Conservation (phyloP, 768 basidiomycete species). For the Paxillus ammoniavirescens region DNA sequence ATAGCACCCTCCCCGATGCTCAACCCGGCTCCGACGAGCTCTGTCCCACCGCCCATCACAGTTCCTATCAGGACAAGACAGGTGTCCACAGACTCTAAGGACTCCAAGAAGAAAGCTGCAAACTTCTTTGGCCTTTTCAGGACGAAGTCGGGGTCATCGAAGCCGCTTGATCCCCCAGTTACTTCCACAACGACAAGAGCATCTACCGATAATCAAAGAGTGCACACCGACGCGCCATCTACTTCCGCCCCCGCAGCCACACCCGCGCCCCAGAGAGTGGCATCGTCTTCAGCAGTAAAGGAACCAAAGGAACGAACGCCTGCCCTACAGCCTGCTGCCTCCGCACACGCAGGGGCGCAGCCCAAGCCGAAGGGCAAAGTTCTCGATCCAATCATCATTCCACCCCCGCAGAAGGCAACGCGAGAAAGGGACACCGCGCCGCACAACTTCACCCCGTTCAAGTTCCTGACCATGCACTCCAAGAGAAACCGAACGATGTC, state of each 20-base stretch:
- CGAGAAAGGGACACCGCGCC: slow-evolving; percentile 40
- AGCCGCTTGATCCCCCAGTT: slow-evolving; percentile 23
- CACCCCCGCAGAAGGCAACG: slow-evolving; percentile 29
- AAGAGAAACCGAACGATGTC: slow-evolving; percentile 69
- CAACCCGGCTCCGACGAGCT: slow-evolving; percentile 29
- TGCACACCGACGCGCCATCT: slow-evolving; percentile 7
- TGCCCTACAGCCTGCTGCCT: neutral
- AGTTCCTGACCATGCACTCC: slow-evolving; percentile 47
- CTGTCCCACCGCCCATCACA: slow-evolving; percentile 6
- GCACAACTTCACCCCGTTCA: slow-evolving; percentile 61
- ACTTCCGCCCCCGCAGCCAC: neutral
- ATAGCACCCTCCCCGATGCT: slow-evolving; percentile 50
- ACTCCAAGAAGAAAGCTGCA: slow-evolving; percentile 30
- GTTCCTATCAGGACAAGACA: slow-evolving; percentile 23
- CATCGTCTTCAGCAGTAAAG: slow-evolving; percentile 13
- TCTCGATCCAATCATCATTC: slow-evolving; percentile 26
- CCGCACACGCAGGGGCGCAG: slow-evolving; percentile 12
- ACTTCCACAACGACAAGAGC: slow-evolving; percentile 17
- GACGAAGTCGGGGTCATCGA: slow-evolving; percentile 31
- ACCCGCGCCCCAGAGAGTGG: slow-evolving; percentile 13
- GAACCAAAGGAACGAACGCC: slow-evolving; percentile 12
- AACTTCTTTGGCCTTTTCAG: slow-evolving; percentile 32
- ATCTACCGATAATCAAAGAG: slow-evolving; percentile 21
- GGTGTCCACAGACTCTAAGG: slow-evolving; percentile 31
- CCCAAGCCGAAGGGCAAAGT: slow-evolving; percentile 15